Base-by-base conservation (phyloP, 352 stramenopile species). In the Globisporangium okanoganense region DNA sequence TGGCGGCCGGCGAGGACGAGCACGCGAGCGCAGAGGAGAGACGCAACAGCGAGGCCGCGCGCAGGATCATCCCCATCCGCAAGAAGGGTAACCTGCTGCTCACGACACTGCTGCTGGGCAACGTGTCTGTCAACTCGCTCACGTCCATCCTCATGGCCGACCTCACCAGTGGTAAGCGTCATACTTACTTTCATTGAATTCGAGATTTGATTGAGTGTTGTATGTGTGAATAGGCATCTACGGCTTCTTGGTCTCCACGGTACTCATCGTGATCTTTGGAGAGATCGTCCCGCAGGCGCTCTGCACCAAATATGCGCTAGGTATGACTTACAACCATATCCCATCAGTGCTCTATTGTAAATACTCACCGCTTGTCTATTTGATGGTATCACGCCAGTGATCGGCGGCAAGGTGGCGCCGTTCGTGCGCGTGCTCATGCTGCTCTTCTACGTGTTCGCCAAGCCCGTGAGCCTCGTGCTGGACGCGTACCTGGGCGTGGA, bases 41-140 rank as follows among this genome's bases (percentile, higher is more conserved):
- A 10, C 59, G 70, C 20, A 82, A 90, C 62, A 77, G 76, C 25
- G 67, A 70, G 5, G 79, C 75, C 16, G 88, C 89, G 18, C 78
- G 75, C 22, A 79, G 82, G 55, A 96, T 98, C 25, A 75, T 90
- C 25, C 90, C 93, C 5, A 73, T 99, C 47, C 91, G 97, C 13
- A 73, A 89, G 61, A 81, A 98, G 64, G 97, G 97, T 36, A 99
- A 99, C 75, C 70, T 98, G 36, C 78, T 99, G 44, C 81, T 99
- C 45, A 98, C 94, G 65, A 99, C 96, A 10, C 73, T 99, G 35
- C 72, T 99, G 18, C 72, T 99, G 13, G 94, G 95, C 53, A 99
- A 99, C 71, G 95, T 98, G 1, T 79, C 83, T 0, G 95, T 98
- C n/a, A 99, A 99, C 70, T 92, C 94, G n/a, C 64, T 98, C 48